Conservation (phyloP, 495 filamentous ascomycete genomes). For the Daldinia vernicosa region DNA sequence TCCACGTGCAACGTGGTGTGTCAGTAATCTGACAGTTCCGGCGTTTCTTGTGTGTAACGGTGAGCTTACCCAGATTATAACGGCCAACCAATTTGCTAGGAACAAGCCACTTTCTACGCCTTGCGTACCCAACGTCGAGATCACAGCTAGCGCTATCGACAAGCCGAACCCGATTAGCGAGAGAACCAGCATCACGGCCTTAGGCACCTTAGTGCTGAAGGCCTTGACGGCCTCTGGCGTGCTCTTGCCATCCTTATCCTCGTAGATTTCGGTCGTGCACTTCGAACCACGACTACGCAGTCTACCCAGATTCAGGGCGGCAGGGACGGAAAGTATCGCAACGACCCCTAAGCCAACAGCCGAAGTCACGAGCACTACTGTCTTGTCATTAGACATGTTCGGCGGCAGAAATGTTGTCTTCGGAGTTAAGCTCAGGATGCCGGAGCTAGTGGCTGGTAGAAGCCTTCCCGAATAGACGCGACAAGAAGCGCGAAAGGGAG, state of each 20-base stretch:
- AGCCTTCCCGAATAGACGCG: conserved; percentile 13
- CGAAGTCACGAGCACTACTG: conserved; percentile 41
- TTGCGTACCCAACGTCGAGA: conserved; percentile 47
- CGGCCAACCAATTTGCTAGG: conserved; percentile 54
- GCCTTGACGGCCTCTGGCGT: conserved; percentile 62
- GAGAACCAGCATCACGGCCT: conserved; percentile 53
- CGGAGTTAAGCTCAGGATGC: conserved; percentile 29
- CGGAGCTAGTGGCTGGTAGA: conserved; percentile 25
- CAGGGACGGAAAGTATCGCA: conserved; percentile 51
- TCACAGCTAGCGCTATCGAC: conserved; percentile 56
- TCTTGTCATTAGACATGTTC: conserved; percentile 44
- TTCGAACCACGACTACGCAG: conserved; percentile 47
- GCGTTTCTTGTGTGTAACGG: conserved; percentile 26
- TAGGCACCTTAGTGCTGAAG: conserved; percentile 62
- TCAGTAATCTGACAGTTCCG: conserved; percentile 19
- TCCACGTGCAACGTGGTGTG: conserved; percentile 27
- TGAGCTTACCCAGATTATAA: conserved; percentile 58
- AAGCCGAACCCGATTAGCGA: conserved; percentile 55
- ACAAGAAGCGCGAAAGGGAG: conserved; percentile 9
- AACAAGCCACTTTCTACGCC: conserved; percentile 35
- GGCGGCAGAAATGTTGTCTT: conserved; percentile 21
- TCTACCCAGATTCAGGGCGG: conserved; percentile 41
- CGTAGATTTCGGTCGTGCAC: conserved; percentile 55
- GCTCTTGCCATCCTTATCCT: conserved; percentile 70
- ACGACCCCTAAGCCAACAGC: conserved; percentile 49